Evolutionary conservation across 176 grass and related monocot species (phyloP).

Genomic region (Carex parvula): DNA sequence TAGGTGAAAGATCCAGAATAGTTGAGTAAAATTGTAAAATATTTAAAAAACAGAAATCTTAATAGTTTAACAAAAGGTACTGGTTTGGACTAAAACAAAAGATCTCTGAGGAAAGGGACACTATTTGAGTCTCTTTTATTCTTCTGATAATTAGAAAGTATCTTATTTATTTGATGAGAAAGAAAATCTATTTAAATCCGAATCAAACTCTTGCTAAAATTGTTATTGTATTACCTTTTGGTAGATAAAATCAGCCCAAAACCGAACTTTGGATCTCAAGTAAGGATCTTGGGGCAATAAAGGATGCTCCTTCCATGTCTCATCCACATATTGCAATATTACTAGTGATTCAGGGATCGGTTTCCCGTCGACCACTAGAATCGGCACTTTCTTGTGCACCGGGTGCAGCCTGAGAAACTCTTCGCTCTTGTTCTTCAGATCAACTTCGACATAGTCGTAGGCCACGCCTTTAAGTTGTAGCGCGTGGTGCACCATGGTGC

Average conservation of each 20-base stretch:
- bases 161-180: background rate
- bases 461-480: slow-evolving; percentile 34
- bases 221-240: slow-evolving; percentile 31
- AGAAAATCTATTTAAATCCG: background rate
- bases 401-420: slow-evolving; percentile 34
- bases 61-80: background rate
- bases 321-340: slow-evolving; percentile 35
- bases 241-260: slow-evolving; percentile 42
- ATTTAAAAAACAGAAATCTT: background rate
- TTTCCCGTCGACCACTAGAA: slow-evolving; percentile 33
- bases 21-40: no score
- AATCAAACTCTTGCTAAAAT: background rate
- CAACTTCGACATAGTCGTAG: slow-evolving; percentile 29
- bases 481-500: slow-evolving; percentile 25
- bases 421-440: slow-evolving; percentile 43
- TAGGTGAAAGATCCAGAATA: background rate
- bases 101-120: background rate
- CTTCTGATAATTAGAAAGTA: background rate
- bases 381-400: slow-evolving; percentile 42
- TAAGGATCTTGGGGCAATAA: slow-evolving; percentile 32
- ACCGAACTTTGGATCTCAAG: slow-evolving; percentile 22
- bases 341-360: slow-evolving; percentile 28
- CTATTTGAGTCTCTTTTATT: background rate
- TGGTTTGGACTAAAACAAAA: background rate
- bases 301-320: slow-evolving; percentile 25